Conservation (phyloP, 192 early-diverging fungal species). For the Paraglomus occultum region DNA sequence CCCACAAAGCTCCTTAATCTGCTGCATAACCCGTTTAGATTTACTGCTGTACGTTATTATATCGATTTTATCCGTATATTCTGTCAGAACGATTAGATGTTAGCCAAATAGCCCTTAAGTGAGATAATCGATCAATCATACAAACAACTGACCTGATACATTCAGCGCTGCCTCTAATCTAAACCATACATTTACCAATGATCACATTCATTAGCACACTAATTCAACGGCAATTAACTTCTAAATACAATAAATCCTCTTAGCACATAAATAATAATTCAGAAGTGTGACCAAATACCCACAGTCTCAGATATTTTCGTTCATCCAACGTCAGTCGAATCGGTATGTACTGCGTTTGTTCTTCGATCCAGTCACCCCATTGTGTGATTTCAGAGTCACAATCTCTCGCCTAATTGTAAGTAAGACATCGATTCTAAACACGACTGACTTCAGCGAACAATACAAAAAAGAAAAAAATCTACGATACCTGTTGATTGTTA, state of each 20-base stretch:
- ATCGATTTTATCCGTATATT: constrained; percentile 62
- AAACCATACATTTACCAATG: background rate
- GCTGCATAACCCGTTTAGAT: constrained; percentile 82
- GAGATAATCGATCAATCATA: background rate
- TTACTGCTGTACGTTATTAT: constrained; percentile 77
- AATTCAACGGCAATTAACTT: background rate
- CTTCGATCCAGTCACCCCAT: constrained; percentile 79
- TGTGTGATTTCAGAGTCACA: constrained; percentile 28
- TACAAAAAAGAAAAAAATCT: no score
- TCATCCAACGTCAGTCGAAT: constrained; percentile 86
- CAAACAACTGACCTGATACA: constrained; percentile 53
- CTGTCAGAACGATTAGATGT: constrained; percentile 27
- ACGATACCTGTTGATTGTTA: no score
- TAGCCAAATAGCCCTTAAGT: background rate
- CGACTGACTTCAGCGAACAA: no score
- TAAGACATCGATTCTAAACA: no score
- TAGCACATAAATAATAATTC: background rate
- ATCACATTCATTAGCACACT: background rate
- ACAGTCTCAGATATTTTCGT: constrained; percentile 88
- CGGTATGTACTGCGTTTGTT: constrained; percentile 92
- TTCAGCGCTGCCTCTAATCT: constrained; percentile 89
- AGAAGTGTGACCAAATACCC: constrained; percentile 29
- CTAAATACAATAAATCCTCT: no score
- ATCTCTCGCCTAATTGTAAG: no score
- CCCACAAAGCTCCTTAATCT: constrained; percentile 95